Evolutionary conservation across 2,329 filamentous ascomycete species (phyloP).

Genomic region (Aspergillus sclerotialis): DNA sequence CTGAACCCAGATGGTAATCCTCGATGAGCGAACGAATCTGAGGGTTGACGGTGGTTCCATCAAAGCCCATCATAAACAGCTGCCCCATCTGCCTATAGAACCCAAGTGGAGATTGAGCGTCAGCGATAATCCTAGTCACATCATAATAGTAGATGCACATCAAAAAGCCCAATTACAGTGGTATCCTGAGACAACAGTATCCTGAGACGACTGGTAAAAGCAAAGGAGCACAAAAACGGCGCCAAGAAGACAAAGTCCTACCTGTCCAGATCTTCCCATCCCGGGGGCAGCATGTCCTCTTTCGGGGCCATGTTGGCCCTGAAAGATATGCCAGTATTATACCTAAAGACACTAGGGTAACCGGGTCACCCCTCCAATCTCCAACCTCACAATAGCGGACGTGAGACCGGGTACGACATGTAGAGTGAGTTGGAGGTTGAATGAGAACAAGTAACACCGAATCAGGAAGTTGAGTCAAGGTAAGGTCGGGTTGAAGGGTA

Average conservation of each 20-base stretch:
- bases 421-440: background rate
- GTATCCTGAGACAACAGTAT: too few species aligned
- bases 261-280: constrained; percentile 36
- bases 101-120: too few species aligned
- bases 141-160: background rate
- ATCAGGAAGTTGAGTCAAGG: too few species aligned
- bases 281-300: constrained; percentile 34
- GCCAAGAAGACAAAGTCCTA: constrained; percentile 20
- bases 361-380: background rate
- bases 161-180: too few species aligned
- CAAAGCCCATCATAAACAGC: constrained; percentile 62
- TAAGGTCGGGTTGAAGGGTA: too few species aligned
- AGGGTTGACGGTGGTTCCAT: constrained; percentile 56
- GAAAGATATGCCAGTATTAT: constrained; percentile 23
- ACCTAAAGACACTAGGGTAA: background rate
- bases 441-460: too few species aligned
- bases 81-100: constrained; percentile 54
- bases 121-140: constrained; percentile 18
- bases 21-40: constrained; percentile 58
- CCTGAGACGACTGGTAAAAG: too few species aligned
- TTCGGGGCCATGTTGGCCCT: constrained; percentile 34
- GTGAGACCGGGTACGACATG: background rate
- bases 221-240: constrained; percentile 34
- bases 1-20: constrained; percentile 74
- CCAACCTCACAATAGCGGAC: background rate